Evolutionary conservation across 176 grass and related monocot species (phyloP).

Genomic region (Puya raimondii): DNA sequence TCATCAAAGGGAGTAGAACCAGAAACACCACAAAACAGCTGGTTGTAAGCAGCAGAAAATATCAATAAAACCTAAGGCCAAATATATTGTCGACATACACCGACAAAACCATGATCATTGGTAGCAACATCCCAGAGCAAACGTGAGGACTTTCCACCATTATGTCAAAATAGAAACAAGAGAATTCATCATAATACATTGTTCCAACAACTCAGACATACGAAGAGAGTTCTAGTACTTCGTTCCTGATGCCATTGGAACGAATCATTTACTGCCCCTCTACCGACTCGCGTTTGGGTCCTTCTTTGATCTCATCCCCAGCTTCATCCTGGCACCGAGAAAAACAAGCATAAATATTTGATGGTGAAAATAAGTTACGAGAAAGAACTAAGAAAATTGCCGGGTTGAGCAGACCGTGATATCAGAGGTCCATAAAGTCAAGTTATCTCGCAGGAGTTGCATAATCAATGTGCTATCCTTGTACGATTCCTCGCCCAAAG

Average conservation of each 20-base stretch:
- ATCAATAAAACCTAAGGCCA: no score
- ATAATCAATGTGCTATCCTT: slow-evolving; percentile 21
- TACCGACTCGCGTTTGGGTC: background rate
- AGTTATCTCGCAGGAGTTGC: slow-evolving; percentile 18
- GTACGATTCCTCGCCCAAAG: slow-evolving; percentile 17
- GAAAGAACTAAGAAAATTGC: background rate
- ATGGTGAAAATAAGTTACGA: background rate
- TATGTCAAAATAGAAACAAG: background rate
- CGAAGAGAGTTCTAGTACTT: background rate
- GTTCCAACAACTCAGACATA: background rate
- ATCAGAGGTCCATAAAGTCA: slow-evolving; percentile 19
- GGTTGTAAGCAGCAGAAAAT: no score
- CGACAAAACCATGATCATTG: background rate
- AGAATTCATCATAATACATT: background rate
- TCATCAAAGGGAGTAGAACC: no score
- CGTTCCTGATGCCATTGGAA: no score
- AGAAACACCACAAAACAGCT: no score
- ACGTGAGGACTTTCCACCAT: background rate
- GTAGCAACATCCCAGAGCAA: background rate
- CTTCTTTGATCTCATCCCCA: slow-evolving; percentile 16
- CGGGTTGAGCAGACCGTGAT: background rate
- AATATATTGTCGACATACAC: background rate
- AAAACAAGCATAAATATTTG: background rate
- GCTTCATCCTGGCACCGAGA: background rate
- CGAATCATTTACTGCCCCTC: background rate